Conservation (phyloP, 345 rosid genomes). For the Firmiana major region DNA sequence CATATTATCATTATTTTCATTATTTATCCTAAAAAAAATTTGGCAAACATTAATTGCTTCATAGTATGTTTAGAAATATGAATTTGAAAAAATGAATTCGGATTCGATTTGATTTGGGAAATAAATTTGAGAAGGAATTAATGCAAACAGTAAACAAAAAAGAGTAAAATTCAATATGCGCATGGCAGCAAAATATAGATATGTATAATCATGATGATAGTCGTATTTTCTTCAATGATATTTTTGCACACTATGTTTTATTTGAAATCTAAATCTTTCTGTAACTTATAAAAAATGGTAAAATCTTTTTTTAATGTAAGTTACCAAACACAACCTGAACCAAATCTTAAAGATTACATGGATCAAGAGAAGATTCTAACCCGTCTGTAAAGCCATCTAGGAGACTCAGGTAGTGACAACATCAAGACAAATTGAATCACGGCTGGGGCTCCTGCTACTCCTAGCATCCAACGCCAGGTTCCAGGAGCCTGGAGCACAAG, state of each 20-base stretch:
- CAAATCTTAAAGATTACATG: not conserved
- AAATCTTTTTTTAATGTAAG: too few species aligned
- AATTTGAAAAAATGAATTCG: too few species aligned
- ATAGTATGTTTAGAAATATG: not conserved
- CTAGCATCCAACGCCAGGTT: constrained; percentile 98
- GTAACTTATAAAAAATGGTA: not conserved
- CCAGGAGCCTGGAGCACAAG: constrained; percentile 44
- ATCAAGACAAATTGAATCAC: constrained; percentile 59
- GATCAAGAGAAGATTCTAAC: constrained; percentile 13
- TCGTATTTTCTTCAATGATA: too few species aligned
- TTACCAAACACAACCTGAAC: not conserved
- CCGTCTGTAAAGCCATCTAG: constrained; percentile 73
- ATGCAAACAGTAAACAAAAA: too few species aligned
- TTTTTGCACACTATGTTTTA: too few species aligned
- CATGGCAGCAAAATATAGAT: too few species aligned
- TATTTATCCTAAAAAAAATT: not conserved
- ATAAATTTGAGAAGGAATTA: too few species aligned
- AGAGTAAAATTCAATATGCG: too few species aligned
- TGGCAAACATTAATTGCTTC: not conserved
- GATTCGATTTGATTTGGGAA: too few species aligned
- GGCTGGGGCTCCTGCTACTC: constrained; percentile 66
- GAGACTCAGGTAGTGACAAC: constrained; percentile 79
- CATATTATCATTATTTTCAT: not conserved
- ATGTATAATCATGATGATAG: too few species aligned
- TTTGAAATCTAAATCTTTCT: too few species aligned